Conservation (phyloP, 352 stramenopile genomes). For the Phytophthora pluvialis region DNA sequence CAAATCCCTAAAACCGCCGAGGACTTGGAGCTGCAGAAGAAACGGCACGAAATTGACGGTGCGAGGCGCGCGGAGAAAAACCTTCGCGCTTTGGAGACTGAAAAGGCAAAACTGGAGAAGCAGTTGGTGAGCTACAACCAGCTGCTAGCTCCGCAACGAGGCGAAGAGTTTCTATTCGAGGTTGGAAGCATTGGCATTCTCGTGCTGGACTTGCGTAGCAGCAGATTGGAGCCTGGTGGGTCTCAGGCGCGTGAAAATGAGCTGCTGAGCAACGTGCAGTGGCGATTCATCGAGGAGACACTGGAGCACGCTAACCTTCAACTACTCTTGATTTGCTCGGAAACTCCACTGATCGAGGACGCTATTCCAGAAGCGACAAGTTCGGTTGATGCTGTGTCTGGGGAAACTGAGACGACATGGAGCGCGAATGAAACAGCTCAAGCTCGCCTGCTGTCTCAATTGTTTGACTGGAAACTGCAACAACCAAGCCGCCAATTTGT, state of each 20-base stretch:
- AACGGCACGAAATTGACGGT: constrained; percentile 67
- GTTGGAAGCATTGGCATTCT: constrained; percentile 57
- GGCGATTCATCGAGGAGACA: constrained; percentile 59
- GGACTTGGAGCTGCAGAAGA: constrained; percentile 67
- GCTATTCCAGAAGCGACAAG: background rate
- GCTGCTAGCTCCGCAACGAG: constrained; percentile 57
- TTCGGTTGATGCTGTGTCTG: background rate
- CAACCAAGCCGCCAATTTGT: constrained; percentile 50
- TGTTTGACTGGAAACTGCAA: constrained; percentile 82
- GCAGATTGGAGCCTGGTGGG: constrained; percentile 58
- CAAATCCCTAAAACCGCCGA: constrained; percentile 48
- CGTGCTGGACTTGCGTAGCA: constrained; percentile 69
- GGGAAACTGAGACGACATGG: constrained; percentile 51
- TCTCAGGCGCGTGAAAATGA: constrained; percentile 64
- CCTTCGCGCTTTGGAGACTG: constrained; percentile 53
- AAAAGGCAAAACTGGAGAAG: constrained; percentile 59
- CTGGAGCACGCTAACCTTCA: constrained; percentile 41
- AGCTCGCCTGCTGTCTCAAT: constrained; percentile 47
- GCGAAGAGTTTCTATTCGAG: constrained; percentile 62
- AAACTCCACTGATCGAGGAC: constrained; percentile 59
- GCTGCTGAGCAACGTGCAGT: constrained; percentile 63
- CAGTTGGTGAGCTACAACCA: constrained; percentile 71
- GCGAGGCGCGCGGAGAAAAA: constrained; percentile 65
- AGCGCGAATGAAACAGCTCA: constrained; percentile 41
- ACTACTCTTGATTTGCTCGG: constrained; percentile 56